Percentiles rank a stretch among this genome's conserved stretches.
These are phyloP conservation scores for Colletotrichum brevisporum DNA, from an alignment of 2,329 filamentous ascomycete genomes.

Conservation along the genomic window DNA sequence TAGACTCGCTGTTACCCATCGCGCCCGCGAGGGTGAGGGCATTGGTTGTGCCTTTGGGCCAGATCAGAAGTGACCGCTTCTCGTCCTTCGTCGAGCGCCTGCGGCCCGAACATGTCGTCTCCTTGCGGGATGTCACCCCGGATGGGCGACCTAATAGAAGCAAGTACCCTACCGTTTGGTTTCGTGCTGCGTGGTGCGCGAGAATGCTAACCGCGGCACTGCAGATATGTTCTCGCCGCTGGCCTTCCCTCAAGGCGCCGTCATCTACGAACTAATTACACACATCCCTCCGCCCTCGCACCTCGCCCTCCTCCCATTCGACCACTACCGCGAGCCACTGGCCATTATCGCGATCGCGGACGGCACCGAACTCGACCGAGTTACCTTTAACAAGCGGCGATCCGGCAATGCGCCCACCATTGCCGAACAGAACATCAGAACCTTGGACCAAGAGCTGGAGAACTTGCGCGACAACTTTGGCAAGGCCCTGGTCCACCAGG, in stretches of 20 bases:
- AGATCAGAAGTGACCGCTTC: constrained; percentile 87
- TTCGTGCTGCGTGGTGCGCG: background rate
- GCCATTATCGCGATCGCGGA: constrained; percentile 89
- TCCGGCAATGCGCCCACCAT: constrained; percentile 66
- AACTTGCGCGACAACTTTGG: constrained; percentile 80
- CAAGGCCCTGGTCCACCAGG: constrained; percentile 81
- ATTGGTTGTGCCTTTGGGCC: constrained; percentile 87
- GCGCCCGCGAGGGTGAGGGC: constrained; percentile 92
- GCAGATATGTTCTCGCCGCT: constrained; percentile 94
- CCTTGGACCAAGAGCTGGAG: constrained; percentile 77
- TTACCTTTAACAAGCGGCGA: constrained; percentile 67
- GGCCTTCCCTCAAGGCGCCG: constrained; percentile 86
- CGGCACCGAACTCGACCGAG: constrained; percentile 75
- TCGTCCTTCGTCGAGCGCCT: constrained; percentile 83
- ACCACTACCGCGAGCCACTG: constrained; percentile 88
- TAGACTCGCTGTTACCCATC: constrained; percentile 91
- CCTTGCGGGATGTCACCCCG: constrained; percentile 87
- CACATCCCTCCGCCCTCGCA: constrained; percentile 85
- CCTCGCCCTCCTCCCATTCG: constrained; percentile 86
- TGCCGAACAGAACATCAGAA: constrained; percentile 70
- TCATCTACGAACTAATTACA: constrained; percentile 90
- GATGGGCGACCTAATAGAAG: constrained; percentile 89
- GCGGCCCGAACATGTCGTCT: constrained; percentile 83
- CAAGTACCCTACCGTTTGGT: constrained; percentile 58
- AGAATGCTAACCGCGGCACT: constrained; percentile 19